phyloP scores from a whole-genome alignment of 2,329 filamentous ascomycete species.

The Phoma sp. region DNA sequence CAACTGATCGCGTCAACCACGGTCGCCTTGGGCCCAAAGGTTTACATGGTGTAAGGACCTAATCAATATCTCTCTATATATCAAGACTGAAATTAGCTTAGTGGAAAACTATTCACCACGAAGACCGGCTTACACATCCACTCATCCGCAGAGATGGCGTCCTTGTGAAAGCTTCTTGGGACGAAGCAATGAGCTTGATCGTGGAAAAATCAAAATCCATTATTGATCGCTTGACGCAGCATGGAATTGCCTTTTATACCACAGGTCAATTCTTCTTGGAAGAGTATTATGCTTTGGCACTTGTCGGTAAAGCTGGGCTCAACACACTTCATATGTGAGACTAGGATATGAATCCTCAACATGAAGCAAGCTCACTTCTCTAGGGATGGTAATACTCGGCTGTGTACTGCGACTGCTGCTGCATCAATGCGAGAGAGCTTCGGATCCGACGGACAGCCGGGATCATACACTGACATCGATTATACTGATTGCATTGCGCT shows the following conservation, averaged over 20 bases:
- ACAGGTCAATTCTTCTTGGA: conserved; percentile 14
- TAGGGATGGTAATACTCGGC: conserved; percentile 12
- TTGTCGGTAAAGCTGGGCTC: conserved; percentile 13
- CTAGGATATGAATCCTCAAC: not conserved
- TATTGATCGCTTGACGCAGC: conserved; percentile 10
- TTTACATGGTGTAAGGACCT: not conserved
- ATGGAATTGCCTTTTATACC: conserved; percentile 13
- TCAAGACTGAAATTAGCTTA: not conserved
- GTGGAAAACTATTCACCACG: conserved; percentile 9
- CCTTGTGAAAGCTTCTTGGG: conserved; percentile 13
- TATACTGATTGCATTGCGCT: conserved; percentile 14
- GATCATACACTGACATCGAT: conserved; percentile 16
- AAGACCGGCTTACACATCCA: conserved; percentile 10
- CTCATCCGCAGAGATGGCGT: conserved; percentile 12
- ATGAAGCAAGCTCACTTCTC: not conserved
- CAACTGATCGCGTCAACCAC: conserved; percentile 8
- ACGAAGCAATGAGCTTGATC: conserved; percentile 18
- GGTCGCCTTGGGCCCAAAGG: conserved; percentile 6
- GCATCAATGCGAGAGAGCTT: conserved; percentile 16
- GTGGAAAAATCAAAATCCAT: conserved; percentile 13
- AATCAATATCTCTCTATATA: too few relatives aligned
- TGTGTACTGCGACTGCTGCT: conserved; percentile 13
- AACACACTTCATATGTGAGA: conserved; percentile 15
- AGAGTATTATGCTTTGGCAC: conserved; percentile 14
- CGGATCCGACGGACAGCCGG: conserved; percentile 11